Percentiles rank a stretch among this genome's conserved stretches.
These are phyloP conservation scores for Talaromyces verruculosus DNA, from an alignment of 2,329 filamentous ascomycete species.

Conservation along the genomic window DNA sequence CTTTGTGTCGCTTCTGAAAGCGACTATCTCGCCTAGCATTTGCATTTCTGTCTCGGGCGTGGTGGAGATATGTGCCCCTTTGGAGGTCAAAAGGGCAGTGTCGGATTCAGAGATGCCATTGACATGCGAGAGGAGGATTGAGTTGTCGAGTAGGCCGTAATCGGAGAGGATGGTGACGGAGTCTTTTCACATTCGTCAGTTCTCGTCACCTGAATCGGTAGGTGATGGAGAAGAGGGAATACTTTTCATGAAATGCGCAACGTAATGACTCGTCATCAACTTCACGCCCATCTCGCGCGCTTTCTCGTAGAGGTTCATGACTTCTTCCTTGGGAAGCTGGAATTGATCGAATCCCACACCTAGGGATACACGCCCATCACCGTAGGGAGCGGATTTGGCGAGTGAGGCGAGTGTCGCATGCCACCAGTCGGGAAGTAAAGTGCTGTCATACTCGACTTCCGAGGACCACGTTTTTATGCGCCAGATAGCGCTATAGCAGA, in stretches of 20 bases:
- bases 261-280: conserved; percentile 15
- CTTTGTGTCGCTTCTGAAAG: neutral
- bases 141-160: neutral
- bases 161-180: conserved; percentile 2
- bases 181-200: neutral
- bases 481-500: conserved; percentile 11
- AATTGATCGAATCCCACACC: conserved; percentile 8
- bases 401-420: neutral
- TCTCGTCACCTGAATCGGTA: neutral
- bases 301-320: neutral
- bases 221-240: neutral
- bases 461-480: conserved; percentile 6
- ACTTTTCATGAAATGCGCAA: neutral
- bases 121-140: conserved; percentile 12
- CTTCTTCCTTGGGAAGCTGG: neutral
- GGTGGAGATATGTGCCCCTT: neutral
- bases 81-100: neutral
- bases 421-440: conserved; percentile 1
- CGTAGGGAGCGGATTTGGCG: neutral
- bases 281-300: neutral
- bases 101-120: conserved; percentile 4
- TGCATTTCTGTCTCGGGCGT: conserved; percentile 16
- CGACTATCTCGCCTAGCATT: conserved; percentile 6
- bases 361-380: neutral
- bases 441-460: neutral